A percentile compares a stretch with the other conserved stretches of the same genome.
phyloP scores from a whole-genome alignment of 306 rosid species.

The Quillaja saponaria region DNA sequence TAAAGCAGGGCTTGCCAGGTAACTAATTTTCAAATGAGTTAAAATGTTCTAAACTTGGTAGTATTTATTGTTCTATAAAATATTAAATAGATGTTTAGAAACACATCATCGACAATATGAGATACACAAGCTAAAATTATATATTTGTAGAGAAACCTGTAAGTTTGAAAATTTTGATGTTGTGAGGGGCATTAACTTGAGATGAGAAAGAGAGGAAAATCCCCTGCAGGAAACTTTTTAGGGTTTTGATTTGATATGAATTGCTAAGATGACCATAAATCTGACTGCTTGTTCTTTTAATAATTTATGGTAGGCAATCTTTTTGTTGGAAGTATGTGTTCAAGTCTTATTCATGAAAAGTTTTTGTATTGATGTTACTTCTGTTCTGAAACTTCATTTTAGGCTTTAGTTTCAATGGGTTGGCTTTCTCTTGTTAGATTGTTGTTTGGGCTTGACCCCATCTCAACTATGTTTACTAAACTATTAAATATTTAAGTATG shows the following conservation, averaged over 20 bases:
- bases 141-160: neutral
- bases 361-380: neutral
- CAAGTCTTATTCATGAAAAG: neutral
- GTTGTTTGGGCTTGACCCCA: neutral
- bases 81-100: conserved; percentile 10
- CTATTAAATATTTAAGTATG: neutral
- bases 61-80: conserved; percentile 13
- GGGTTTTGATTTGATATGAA: conserved; percentile 14
- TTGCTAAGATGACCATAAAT: conserved; percentile 11
- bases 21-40: conserved; percentile 28
- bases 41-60: too few species aligned
- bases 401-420: conserved; percentile 4
- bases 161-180: conserved; percentile 5
- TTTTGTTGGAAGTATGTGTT: conserved; percentile 1
- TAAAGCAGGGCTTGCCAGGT: conserved; percentile 95
- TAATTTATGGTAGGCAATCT: neutral
- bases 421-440: conserved; percentile 8
- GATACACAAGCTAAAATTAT: conserved; percentile 8
- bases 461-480: neutral
- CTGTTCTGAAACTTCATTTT: neutral
- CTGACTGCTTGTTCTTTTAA: conserved; percentile 3
- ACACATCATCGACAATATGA: conserved; percentile 8
- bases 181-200: neutral
- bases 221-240: too few species aligned
- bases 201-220: neutral